These are phyloP conservation scores for Alternaria triticina DNA, from an alignment of 2,329 filamentous ascomycete species.

Conservation along the genomic window DNA sequence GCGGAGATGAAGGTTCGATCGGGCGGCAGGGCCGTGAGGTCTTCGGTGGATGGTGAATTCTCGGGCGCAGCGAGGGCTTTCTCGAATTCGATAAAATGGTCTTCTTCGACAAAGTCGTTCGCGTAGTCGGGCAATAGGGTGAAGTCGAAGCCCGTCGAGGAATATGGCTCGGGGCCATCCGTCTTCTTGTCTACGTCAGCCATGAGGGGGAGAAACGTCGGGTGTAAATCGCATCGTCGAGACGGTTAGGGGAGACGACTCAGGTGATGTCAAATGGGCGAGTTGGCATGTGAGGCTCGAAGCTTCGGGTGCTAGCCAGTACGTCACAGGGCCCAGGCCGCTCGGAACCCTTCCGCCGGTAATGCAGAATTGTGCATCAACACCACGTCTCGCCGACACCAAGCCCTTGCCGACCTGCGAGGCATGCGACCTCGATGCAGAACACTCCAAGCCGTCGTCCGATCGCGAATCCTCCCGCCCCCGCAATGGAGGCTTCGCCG, in stretches of 20 bases:
- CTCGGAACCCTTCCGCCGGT: constrained; percentile 8
- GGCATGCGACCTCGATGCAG: constrained; percentile 28
- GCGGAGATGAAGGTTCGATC: constrained; percentile 75
- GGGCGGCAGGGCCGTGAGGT: constrained; percentile 56
- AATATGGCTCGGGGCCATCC: constrained; percentile 66
- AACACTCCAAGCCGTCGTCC: constrained; percentile 11
- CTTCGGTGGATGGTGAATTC: constrained; percentile 67
- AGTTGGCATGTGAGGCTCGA: constrained; percentile 10
- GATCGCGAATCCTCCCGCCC: not conserved
- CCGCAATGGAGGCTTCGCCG: constrained; percentile 23
- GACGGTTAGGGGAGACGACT: not conserved
- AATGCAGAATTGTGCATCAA: not conserved
- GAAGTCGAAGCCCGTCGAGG: constrained; percentile 70
- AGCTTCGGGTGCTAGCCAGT: constrained; percentile 3
- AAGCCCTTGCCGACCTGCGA: not conserved
- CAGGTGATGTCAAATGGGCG: constrained; percentile 1
- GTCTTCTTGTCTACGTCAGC: constrained; percentile 54
- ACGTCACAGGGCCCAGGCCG: constrained; percentile 12
- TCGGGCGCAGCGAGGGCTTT: constrained; percentile 84
- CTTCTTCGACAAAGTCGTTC: constrained; percentile 74
- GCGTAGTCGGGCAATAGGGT: constrained; percentile 78
- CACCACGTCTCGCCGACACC: not conserved
- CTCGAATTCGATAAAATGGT: constrained; percentile 79
- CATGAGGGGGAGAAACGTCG: constrained; percentile 34
- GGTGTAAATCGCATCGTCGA: constrained; percentile 25